Conservation (phyloP, 2,329 filamentous ascomycete species). For the Colletotrichum horii region DNA sequence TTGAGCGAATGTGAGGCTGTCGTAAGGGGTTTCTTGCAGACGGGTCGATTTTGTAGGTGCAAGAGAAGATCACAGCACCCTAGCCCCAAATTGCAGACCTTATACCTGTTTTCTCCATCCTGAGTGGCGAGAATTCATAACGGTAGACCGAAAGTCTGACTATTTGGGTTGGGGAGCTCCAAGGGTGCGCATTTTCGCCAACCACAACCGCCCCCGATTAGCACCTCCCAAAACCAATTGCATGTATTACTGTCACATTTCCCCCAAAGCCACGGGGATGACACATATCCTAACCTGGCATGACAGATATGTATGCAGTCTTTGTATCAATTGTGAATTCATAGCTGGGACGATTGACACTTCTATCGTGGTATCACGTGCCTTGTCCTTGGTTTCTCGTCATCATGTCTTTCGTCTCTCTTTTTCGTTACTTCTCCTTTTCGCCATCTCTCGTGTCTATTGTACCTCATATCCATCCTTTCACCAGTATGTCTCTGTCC, state of each 20-base stretch:
- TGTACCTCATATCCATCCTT: not conserved
- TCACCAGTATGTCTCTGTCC: not conserved
- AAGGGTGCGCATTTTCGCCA: too few relatives aligned
- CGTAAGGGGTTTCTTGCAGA: too few relatives aligned
- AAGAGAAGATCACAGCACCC: not conserved
- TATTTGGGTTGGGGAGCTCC: too few relatives aligned
- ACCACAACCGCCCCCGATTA: too few relatives aligned
- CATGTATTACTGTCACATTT: too few relatives aligned
- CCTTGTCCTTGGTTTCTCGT: too few relatives aligned
- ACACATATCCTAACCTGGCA: too few relatives aligned
- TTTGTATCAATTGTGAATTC: not conserved
- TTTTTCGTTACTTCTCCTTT: not conserved
- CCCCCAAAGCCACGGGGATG: too few relatives aligned
- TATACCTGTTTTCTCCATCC: accelerated
- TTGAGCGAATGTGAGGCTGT: not conserved
- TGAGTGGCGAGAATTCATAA: not conserved
- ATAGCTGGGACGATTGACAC: not conserved
- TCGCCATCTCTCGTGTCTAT: not conserved
- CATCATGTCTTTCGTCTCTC: too few relatives aligned
- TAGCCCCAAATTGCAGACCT: not conserved
- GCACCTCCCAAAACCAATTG: too few relatives aligned
- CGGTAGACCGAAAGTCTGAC: accelerated
- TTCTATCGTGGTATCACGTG: not conserved
- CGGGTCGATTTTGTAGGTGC: not conserved
- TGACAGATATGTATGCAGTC: not conserved